Conservation (phyloP, 75 land plant species). For the Cunninghamia lanceolata region DNA sequence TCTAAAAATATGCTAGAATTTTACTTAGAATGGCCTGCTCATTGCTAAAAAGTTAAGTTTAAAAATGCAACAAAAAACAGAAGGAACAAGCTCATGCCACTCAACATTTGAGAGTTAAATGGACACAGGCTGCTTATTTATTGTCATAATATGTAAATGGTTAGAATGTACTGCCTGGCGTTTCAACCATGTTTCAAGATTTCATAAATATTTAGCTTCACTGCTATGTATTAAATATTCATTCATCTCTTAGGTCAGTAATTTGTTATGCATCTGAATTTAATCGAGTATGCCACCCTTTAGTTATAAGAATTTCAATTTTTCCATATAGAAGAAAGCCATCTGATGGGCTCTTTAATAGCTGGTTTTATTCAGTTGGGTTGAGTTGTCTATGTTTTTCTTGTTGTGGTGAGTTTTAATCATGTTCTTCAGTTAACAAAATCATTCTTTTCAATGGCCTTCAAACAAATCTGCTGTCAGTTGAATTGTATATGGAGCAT, state of each 20-base stretch:
- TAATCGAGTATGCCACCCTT: background rate
- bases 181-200: background rate
- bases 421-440: background rate
- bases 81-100: background rate
- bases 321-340: background rate
- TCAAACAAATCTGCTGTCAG: background rate
- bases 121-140: background rate
- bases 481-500: background rate
- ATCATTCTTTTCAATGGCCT: background rate
- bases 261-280: background rate
- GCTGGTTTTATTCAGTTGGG: background rate
- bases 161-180: background rate
- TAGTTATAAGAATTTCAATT: background rate
- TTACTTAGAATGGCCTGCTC: background rate
- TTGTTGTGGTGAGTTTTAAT: background rate
- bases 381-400: background rate
- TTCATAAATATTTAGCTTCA: background rate
- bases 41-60: background rate
- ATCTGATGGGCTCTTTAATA: background rate
- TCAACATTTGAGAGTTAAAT: background rate
- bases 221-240: background rate
- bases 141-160: background rate
- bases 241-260: background rate
- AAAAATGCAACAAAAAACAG: background rate
- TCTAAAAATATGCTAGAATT: background rate